Evolutionary conservation across 169 alveolate species (phyloP).

Genomic region (Eimeria zaria): DNA sequence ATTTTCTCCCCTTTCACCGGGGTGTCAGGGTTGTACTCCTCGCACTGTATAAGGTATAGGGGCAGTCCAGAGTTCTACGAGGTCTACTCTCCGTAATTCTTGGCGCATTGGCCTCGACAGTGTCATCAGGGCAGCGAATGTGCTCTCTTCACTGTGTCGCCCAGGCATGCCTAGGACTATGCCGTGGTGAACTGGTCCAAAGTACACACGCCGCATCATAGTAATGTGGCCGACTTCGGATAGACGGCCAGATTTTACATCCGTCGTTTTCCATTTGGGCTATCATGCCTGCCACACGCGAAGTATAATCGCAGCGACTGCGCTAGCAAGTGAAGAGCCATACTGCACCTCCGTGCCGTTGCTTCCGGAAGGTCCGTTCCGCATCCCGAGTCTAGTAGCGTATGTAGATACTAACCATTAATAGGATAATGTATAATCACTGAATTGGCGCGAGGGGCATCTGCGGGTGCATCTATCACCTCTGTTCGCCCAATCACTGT

Average conservation of each 20-base stretch:
- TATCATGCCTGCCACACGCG: not conserved
- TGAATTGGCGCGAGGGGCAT: not conserved
- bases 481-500: not conserved
- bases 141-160: not conserved
- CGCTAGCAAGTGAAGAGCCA: too few species aligned
- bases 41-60: too few species aligned
- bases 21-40: too few species aligned
- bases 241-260: too few species aligned
- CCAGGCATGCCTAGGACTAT: not conserved
- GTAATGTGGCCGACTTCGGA: too few species aligned
- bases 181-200: not conserved
- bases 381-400: not conserved
- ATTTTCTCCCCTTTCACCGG: not conserved
- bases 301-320: too few species aligned
- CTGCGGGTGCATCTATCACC: not conserved
- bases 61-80: not conserved
- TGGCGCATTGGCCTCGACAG: not conserved
- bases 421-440: not conserved
- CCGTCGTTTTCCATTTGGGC: too few species aligned
- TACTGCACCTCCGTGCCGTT: too few species aligned
- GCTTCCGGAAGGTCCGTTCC: not conserved
- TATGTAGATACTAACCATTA: not conserved
- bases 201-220: not conserved
- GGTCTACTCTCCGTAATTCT: too few species aligned
- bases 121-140: not conserved